Conservation (phyloP, 768 basidiomycete genomes). For the Naganishia kalamii region DNA sequence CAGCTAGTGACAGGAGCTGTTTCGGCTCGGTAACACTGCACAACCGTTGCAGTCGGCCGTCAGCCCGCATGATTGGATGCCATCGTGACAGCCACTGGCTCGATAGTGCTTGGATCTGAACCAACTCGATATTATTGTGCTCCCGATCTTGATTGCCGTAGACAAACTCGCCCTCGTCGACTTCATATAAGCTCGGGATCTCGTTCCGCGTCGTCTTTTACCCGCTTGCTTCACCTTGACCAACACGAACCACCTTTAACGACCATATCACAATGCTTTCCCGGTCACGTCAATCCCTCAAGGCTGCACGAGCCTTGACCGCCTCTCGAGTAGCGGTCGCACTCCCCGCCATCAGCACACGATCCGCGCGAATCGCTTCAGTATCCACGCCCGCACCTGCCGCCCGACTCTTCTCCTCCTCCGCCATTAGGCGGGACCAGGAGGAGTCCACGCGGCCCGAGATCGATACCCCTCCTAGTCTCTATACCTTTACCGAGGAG, state of each 20-base stretch:
- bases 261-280: not conserved
- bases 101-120: no score
- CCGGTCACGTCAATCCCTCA: slow-evolving; percentile 5
- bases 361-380: not conserved
- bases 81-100: no score
- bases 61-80: no score
- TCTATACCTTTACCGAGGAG: slow-evolving; percentile 84
- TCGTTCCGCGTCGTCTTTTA: no score
- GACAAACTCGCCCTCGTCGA: no score
- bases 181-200: no score
- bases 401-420: not conserved
- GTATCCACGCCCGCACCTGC: not conserved
- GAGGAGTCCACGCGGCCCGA: slow-evolving; percentile 12
- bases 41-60: no score
- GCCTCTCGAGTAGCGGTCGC: not conserved
- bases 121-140: no score
- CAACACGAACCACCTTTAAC: not conserved
- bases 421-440: slow-evolving; percentile 2
- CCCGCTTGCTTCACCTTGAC: not conserved
- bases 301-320: slow-evolving; percentile 3
- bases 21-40: no score
- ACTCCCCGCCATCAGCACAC: not conserved
- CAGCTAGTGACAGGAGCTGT: no score
- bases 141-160: no score
- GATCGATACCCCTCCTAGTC: slow-evolving; percentile 31